Percentiles rank a stretch among this genome's conserved stretches.
These are phyloP conservation scores for Pisolithus tinctorius DNA, from an alignment of 768 basidiomycete species.

Conservation along the genomic window DNA sequence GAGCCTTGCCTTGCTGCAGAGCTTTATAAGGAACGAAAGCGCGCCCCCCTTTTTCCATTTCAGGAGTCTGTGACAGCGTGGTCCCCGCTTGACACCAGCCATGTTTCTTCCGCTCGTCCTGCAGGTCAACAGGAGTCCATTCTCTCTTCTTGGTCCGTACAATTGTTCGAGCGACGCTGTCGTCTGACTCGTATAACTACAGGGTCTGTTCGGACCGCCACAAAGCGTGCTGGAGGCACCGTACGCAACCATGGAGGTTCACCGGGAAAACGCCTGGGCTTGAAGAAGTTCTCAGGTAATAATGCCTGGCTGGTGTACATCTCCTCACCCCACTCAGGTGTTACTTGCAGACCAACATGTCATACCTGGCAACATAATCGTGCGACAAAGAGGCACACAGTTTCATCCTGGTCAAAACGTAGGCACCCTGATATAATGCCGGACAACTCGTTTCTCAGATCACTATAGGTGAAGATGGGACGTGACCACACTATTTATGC, in stretches of 20 bases:
- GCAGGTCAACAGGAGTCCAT: slow-evolving; percentile 38
- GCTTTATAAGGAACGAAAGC: not conserved
- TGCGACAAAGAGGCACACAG: slow-evolving; percentile 86
- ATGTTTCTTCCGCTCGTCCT: slow-evolving; percentile 42
- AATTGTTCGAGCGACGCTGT: not conserved
- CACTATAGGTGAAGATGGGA: slow-evolving; percentile 74
- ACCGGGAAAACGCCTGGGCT: slow-evolving; percentile 86
- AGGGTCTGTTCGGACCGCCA: slow-evolving; percentile 84
- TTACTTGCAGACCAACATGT: slow-evolving; percentile 71
- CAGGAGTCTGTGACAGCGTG: not conserved
- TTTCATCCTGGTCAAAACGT: slow-evolving; percentile 96
- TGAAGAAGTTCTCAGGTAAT: slow-evolving; percentile 95
- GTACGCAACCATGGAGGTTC: slow-evolving; percentile 91
- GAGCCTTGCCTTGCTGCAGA: not conserved
- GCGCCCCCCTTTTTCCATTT: too few species aligned
- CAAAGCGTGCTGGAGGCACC: slow-evolving; percentile 93
- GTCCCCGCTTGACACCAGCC: slow-evolving; percentile 1
- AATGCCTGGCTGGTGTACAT: slow-evolving; percentile 12
- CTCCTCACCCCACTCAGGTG: slow-evolving; percentile 5
- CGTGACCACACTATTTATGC: slow-evolving; percentile 95
- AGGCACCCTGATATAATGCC: slow-evolving; percentile 22
- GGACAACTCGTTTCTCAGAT: slow-evolving; percentile 4
- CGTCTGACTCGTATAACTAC: slow-evolving; percentile 3
- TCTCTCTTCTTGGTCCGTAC: slow-evolving; percentile 36
- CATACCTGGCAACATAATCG: slow-evolving; percentile 91